phyloP scores from a whole-genome alignment of 148 eudicot species.

The Nepenthes mirabilis region DNA sequence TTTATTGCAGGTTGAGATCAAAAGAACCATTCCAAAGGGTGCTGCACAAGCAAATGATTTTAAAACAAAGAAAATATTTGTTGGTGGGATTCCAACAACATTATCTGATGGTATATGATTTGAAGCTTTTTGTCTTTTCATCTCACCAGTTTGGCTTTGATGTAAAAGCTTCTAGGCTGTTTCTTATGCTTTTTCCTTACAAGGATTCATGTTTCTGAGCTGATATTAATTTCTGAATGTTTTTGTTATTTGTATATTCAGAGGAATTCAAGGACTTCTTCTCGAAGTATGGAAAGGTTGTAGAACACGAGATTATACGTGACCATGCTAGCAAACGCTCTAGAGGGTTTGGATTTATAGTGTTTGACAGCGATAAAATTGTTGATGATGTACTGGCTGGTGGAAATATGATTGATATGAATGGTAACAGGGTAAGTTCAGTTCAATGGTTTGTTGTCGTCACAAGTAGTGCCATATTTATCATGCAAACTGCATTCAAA shows the following conservation, averaged over 20 bases:
- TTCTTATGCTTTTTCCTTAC: no score
- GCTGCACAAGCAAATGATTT: slow-evolving; percentile 51
- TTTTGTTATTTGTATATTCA: neutral
- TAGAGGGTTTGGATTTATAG: slow-evolving; percentile 71
- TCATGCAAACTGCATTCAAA: neutral
- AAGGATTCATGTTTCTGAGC: neutral
- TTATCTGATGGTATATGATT: slow-evolving; percentile 41
- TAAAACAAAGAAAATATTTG: slow-evolving; percentile 74
- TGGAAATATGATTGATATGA: slow-evolving; percentile 64
- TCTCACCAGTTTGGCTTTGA: neutral
- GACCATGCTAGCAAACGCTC: slow-evolving; percentile 71
- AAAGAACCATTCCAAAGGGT: slow-evolving; percentile 72
- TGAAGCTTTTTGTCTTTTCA: neutral
- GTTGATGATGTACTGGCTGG: slow-evolving; percentile 51
- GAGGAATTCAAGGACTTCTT: slow-evolving; percentile 67
- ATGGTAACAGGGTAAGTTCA: slow-evolving; percentile 50
- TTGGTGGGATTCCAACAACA: slow-evolving; percentile 66
- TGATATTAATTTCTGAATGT: neutral
- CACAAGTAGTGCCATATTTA: neutral
- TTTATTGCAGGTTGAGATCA: slow-evolving; percentile 59
- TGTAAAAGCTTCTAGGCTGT: neutral
- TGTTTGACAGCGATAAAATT: slow-evolving; percentile 47
- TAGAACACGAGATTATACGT: slow-evolving; percentile 66
- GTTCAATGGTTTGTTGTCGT: slow-evolving; percentile 2
- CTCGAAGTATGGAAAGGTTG: slow-evolving; percentile 61